Evolutionary conservation across 805 yeast species (phyloP).

Genomic region (Yamadazyma philogaea): DNA sequence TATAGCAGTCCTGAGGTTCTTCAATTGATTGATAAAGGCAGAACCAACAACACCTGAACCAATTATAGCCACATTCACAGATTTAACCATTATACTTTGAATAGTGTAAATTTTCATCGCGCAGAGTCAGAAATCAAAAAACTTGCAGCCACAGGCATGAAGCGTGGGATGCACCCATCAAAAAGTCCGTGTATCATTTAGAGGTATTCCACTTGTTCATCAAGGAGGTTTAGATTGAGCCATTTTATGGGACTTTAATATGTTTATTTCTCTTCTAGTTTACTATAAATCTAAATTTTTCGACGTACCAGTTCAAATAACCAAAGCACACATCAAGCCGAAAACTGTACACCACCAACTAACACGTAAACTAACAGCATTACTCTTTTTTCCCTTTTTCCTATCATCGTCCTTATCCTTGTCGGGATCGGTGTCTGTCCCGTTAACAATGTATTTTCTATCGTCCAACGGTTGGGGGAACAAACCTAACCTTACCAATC

Average conservation of each 20-base stretch:
- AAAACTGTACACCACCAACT: background rate
- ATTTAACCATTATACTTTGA: slow-evolving; percentile 13
- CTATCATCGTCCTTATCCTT: slow-evolving; percentile 4
- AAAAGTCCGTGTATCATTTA: no score
- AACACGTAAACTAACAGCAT: background rate
- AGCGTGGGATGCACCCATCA: no score
- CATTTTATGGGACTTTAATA: no score
- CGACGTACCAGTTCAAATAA: no score
- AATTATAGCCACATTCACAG: slow-evolving; percentile 44
- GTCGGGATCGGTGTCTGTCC: slow-evolving; percentile 28
- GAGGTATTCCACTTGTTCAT: no score
- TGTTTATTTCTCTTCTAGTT: no score
- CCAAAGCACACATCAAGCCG: background rate
- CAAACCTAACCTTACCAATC: slow-evolving; percentile 50
- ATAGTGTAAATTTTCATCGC: background rate
- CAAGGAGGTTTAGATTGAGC: no score
- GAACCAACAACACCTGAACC: slow-evolving; percentile 96
- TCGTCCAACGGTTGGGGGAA: slow-evolving; percentile 60
- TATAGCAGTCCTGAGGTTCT: slow-evolving; percentile 56
- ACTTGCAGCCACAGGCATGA: background rate
- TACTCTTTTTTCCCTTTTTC: slow-evolving; percentile 6
- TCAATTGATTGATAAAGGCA: slow-evolving; percentile 81
- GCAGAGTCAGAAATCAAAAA: background rate
- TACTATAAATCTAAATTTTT: no score
- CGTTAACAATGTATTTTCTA: slow-evolving; percentile 29